phyloP scores from a whole-genome alignment of 768 basidiomycete species.

The Naganishia antarctica region DNA sequence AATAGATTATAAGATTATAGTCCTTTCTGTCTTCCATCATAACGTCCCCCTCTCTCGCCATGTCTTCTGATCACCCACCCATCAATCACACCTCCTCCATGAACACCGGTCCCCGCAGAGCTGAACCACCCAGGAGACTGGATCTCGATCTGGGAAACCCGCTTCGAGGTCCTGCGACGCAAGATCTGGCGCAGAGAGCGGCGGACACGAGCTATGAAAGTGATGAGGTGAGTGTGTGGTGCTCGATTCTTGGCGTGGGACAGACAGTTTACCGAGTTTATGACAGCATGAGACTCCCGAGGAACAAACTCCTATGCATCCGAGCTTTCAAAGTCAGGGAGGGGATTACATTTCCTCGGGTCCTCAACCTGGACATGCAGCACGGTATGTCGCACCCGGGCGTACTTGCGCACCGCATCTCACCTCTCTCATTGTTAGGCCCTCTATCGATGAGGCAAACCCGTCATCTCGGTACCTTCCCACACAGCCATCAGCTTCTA shows the following conservation, averaged over 20 bases:
- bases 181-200: background rate
- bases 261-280: background rate
- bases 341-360: conserved; percentile 17
- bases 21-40: too few species aligned
- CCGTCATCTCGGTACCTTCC: conserved; percentile 3
- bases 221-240: background rate
- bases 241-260: background rate
- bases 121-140: conserved; percentile 1
- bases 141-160: conserved; percentile 8
- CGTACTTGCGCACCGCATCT: background rate
- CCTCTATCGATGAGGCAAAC: conserved; percentile 20
- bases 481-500: conserved; percentile 10
- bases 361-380: conserved; percentile 13
- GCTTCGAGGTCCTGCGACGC: background rate
- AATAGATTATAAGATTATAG: too few species aligned
- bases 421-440: background rate
- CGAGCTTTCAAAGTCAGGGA: conserved; percentile 11
- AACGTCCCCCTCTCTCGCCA: background rate
- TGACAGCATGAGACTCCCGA: conserved; percentile 19
- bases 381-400: background rate
- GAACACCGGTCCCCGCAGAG: background rate
- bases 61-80: background rate
- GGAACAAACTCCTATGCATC: conserved; percentile 20
- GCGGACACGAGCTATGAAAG: conserved; percentile 7
- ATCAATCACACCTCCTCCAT: background rate